Evolutionary conservation across 768 basidiomycete genomes (phyloP).

Genomic region (Trametopsis cervina): DNA sequence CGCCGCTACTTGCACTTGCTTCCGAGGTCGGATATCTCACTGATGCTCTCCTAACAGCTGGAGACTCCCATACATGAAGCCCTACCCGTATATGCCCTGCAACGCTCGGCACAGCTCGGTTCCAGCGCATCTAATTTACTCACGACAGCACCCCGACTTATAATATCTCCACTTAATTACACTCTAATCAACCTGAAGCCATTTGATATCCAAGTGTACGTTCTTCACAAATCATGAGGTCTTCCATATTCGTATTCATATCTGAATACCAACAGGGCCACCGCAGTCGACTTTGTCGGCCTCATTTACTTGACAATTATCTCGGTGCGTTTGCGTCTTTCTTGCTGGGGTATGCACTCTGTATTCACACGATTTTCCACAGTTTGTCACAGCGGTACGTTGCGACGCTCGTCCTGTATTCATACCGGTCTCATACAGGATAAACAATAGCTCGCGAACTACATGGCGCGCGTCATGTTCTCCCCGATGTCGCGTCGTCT

Average conservation of each 20-base stretch:
- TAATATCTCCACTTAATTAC: constrained; percentile 43
- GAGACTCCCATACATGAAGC: constrained; percentile 30
- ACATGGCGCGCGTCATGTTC: constrained; percentile 24
- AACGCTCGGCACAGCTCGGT: constrained; percentile 27
- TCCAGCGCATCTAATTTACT: constrained; percentile 28
- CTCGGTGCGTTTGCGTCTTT: constrained; percentile 14
- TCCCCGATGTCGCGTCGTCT: constrained; percentile 36
- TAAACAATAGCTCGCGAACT: constrained; percentile 16
- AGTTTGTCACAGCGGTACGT: constrained; percentile 11
- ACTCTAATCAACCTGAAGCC: constrained; percentile 43
- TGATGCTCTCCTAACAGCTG: constrained; percentile 21
- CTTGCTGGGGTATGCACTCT: too few species aligned
- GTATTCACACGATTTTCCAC: too few species aligned
- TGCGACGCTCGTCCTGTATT: not conserved
- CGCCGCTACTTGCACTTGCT: not conserved
- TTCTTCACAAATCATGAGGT: not conserved
- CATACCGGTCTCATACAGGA: too few species aligned
- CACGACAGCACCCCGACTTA: constrained; percentile 38
- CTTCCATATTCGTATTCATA: not conserved
- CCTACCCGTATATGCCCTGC: constrained; percentile 28
- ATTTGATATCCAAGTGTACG: constrained; percentile 54
- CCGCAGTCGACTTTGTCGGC: constrained; percentile 26
- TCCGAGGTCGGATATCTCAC: too few species aligned
- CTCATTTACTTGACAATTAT: constrained; percentile 27
- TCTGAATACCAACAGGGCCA: constrained; percentile 12